These are phyloP conservation scores for Plasmodium chabaudi DNA, from an alignment of 169 alveolate species.

Conservation along the genomic window DNA sequence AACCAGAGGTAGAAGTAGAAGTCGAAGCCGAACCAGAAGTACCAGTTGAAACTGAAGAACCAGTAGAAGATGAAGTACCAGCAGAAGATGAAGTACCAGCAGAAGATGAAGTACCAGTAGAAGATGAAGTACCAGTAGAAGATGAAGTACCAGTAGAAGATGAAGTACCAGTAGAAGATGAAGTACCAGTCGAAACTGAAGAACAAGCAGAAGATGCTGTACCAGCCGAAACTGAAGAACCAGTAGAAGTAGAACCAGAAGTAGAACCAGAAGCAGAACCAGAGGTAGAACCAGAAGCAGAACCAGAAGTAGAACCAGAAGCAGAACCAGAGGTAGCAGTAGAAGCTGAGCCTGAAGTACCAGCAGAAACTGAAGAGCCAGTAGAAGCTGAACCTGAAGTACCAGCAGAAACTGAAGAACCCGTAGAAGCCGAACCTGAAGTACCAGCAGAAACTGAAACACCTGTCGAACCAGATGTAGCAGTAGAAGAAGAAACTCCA, in stretches of 20 bases:
- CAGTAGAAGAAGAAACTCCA: neutral
- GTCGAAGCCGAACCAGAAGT: neutral
- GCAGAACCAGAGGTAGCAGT: neutral
- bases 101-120: neutral
- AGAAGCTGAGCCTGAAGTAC: neutral
- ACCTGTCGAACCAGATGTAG: no score
- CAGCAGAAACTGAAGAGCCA: neutral
- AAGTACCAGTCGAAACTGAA: neutral
- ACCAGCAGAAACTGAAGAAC: neutral
- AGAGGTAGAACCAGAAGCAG: neutral
- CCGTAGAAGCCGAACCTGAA: neutral
- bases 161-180: neutral
- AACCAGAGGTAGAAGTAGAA: neutral
- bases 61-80: neutral
- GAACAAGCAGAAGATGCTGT: neutral
- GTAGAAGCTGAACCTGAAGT: neutral
- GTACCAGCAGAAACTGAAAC: neutral
- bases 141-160: neutral
- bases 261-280: neutral
- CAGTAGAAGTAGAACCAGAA: neutral
- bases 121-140: neutral
- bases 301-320: neutral
- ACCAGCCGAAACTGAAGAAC: neutral
- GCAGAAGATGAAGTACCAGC: neutral
- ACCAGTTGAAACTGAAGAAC: neutral